Base-by-base conservation (phyloP, 1,139 yeast genomes). In the Scheffersomyces quercinus region DNA sequence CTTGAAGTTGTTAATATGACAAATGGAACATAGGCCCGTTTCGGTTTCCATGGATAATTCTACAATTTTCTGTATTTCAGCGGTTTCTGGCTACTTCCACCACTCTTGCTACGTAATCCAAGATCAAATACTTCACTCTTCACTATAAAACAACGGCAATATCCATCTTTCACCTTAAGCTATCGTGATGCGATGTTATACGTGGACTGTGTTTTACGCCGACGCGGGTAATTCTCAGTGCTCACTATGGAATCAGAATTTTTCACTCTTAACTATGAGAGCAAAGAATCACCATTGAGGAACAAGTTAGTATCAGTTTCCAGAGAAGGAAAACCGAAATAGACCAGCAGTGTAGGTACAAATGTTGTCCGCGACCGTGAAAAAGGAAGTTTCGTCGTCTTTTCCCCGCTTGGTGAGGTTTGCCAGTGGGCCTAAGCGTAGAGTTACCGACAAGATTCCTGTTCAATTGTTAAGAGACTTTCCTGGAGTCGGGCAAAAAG, bases 391-490 rank as follows among this genome's bases (percentile, higher is more conserved):
- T 34, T 35, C 48, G 32, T 30, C 32, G 42, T 36, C 40, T 35
- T 45, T 36, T 4, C 55, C 53, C 8, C 30, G 28, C 13, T 38
- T 51, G 47, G 53, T 47, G 29, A 43, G 55, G 37, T 49, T 39
- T 38, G 46, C 44, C 36, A 46, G 47, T 35, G 45, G 43, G 13
- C 46, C 49, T 29, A 52, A 45, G 13, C 47, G 48, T 15, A 48
- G 50, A 38, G 47, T 47, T 35, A 50, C 54, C 6, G 58, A 79
- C 52, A 78, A 79, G 57, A 78, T 84, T 29, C 67, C 75, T 29
- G 90, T 90, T 7, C 97, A 90, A 66, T 71, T 89, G 29, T 71
- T 88, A 49, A 76, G 74, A 55, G 88, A 87, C 56, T 76, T 83
- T 58, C 79, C 82, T 32, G 76, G 75, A 9, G 64, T 81, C 45